Evolutionary conservation across 2,329 filamentous ascomycete genomes (phyloP), one percentile per base, ranked within the genome.

Genomic region (Paramyrothecium roridum): DNA sequence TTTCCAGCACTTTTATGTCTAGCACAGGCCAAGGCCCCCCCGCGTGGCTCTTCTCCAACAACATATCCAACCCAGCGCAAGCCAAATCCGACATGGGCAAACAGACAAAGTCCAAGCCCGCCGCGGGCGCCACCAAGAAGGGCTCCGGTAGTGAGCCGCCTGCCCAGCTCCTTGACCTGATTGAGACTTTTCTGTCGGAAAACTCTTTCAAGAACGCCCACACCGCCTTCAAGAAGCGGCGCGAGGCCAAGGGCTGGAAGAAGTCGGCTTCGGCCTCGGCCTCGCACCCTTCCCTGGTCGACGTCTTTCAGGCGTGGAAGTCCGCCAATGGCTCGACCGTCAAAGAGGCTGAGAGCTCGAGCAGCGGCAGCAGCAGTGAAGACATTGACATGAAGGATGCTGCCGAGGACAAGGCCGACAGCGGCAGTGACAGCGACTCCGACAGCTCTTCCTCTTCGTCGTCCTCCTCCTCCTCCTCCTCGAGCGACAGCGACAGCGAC

Each of bases 141-240:
- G 56, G 59, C 43, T 33, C 67, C 11, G 54, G 75, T 49, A 78
- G 26, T 30, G 26, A 30, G 26, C 26, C 83, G 23, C 80, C 87
- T 4, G 71, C 80, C 26, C 80, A 88, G 69, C 75, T 92, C 37
- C 76, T 92, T 66, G 82, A 85, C 57, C 76, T 90, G 17, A 80
- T 92, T 63, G 84, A 84, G 59, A 72, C 74, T 21, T 92, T 91
- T 70, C 78, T 92, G 51, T 79, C 80, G 46, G 80, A 87, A 48
- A 80, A 88, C 68, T 81, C 84, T n/a, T 88, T 90, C 64, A 70
- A 78, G 50, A 77, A 78, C 56, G 83, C 88, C 48, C 82, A 81
- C 65, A 75, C 79, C 56, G 81, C 83, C 6, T 87, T 91, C 65
- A 76, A 78, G 63, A 83, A 86, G 67, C 85, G 91, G 66, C 77